Conservation (phyloP, 2,329 filamentous ascomycete species). For the Diaporthe nobilis region DNA sequence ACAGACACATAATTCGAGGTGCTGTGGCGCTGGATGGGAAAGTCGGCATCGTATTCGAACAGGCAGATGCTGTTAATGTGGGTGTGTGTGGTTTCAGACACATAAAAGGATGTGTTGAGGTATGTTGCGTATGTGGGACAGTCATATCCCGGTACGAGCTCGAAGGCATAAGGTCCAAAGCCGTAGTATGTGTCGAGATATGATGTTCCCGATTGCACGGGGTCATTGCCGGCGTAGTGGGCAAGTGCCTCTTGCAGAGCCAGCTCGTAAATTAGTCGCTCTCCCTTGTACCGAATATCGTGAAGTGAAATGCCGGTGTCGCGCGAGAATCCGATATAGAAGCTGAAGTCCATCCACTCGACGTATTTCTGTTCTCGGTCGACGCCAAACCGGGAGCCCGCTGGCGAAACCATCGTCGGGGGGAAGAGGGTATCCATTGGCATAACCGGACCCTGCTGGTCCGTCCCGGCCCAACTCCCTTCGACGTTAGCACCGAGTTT, state of each 20-base stretch:
- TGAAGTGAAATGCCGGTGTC: conserved; percentile 65
- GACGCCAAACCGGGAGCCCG: conserved; percentile 57
- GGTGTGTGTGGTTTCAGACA: conserved; percentile 57
- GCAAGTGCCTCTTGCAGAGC: conserved; percentile 68
- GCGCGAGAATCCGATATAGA: conserved; percentile 64
- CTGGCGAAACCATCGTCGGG: conserved; percentile 55
- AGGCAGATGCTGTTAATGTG: conserved; percentile 68
- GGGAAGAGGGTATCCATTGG: conserved; percentile 54
- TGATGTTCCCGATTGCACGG: conserved; percentile 58
- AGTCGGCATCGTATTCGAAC: conserved; percentile 66
- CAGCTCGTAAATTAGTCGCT: conserved; percentile 69
- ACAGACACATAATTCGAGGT: conserved; percentile 56
- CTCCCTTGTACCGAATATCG: conserved; percentile 68
- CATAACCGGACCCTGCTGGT: conserved; percentile 55
- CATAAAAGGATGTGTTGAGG: conserved; percentile 62
- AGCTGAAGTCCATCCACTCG: conserved; percentile 66
- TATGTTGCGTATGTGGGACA: conserved; percentile 66
- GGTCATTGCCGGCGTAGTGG: conserved; percentile 65
- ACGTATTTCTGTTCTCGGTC: conserved; percentile 60
- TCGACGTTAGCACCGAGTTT: conserved; percentile 63
- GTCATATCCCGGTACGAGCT: conserved; percentile 64
- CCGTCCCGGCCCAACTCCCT: conserved; percentile 61
- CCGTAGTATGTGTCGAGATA: conserved; percentile 65
- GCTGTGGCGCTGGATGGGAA: conserved; percentile 65
- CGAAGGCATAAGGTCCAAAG: conserved; percentile 61